Conservation (phyloP, 2,329 filamentous ascomycete species). For the Neobulgaria alba region DNA sequence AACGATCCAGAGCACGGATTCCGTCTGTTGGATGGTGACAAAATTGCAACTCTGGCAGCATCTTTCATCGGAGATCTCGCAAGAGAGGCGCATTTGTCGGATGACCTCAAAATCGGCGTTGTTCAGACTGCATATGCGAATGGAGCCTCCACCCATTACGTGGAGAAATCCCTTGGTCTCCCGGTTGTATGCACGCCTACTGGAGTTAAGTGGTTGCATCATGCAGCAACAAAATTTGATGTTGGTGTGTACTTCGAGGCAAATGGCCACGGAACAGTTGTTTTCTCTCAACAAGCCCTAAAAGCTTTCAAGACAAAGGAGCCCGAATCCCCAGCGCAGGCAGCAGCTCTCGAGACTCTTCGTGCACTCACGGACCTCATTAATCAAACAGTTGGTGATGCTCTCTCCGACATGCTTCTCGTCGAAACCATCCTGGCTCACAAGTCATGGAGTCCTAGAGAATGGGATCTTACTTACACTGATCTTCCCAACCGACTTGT, state of each 20-base stretch:
- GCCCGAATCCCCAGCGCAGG: slow-evolving; percentile 85
- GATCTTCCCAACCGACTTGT: slow-evolving; percentile 95
- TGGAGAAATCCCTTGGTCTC: slow-evolving; percentile 77
- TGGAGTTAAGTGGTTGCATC: slow-evolving; percentile 95
- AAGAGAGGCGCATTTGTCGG: slow-evolving; percentile 66
- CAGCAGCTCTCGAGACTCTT: slow-evolving; percentile 79
- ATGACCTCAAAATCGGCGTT: slow-evolving; percentile 82
- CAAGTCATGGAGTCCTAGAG: slow-evolving; percentile 81
- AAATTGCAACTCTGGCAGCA: slow-evolving; percentile 88
- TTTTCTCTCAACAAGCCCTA: slow-evolving; percentile 81
- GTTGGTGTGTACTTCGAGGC: slow-evolving; percentile 98
- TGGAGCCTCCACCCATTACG: slow-evolving; percentile 85
- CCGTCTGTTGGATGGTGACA: slow-evolving; percentile 89
- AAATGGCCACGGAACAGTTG: slow-evolving; percentile 92
- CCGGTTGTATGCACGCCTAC: slow-evolving; percentile 91
- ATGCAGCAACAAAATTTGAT: slow-evolving; percentile 90
- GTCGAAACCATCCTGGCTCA: slow-evolving; percentile 94
- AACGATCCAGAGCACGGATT: slow-evolving; percentile 74
- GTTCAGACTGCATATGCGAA: slow-evolving; percentile 98
- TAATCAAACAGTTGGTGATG: slow-evolving; percentile 97
- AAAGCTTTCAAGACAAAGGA: slow-evolving; percentile 69
- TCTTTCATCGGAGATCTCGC: slow-evolving; percentile 89
- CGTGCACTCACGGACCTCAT: slow-evolving; percentile 80
- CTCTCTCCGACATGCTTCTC: slow-evolving; percentile 89
- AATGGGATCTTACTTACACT: slow-evolving; percentile 88